phyloP scores from a whole-genome alignment of 805 yeast genomes.

The Cyberlindnera petersonii region DNA sequence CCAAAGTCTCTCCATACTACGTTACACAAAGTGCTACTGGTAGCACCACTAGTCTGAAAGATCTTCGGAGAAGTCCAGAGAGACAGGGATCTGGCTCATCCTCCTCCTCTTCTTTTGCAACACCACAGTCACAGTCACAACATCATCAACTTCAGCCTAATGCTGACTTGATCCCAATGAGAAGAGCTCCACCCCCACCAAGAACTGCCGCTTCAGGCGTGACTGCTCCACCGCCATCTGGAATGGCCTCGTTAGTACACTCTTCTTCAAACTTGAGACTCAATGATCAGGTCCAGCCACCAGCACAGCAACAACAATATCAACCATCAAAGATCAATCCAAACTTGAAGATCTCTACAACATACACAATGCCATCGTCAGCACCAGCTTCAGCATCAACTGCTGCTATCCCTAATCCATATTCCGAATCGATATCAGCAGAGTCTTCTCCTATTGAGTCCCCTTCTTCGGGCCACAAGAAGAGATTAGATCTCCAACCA shows the following conservation, averaged over 20 bases:
- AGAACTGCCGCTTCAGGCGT: slow-evolving; percentile 4
- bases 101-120: background rate
- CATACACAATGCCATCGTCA: no score
- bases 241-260: slow-evolving; percentile 3
- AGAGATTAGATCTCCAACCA: slow-evolving; percentile 22
- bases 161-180: slow-evolving; percentile 40
- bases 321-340: slow-evolving; percentile 26
- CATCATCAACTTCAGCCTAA: no score
- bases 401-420: slow-evolving; percentile 24
- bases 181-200: slow-evolving; percentile 59
- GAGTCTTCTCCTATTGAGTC: slow-evolving; percentile 15
- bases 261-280: slow-evolving; percentile 9
- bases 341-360: slow-evolving; percentile 32
- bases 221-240: background rate
- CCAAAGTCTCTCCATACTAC: slow-evolving; percentile 29
- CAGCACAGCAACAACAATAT: background rate
- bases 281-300: slow-evolving; percentile 5
- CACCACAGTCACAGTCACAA: background rate
- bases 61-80: slow-evolving; percentile 6
- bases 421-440: slow-evolving; percentile 12
- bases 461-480: slow-evolving; percentile 9
- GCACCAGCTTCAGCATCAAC: slow-evolving; percentile 5
- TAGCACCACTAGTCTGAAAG: slow-evolving; percentile 8
- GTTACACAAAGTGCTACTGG: slow-evolving; percentile 14
- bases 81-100: background rate